A percentile compares a stretch with the other conserved stretches of the same genome.
These are phyloP conservation scores for Aspergillus pseudonomiae DNA, from an alignment of 2,329 filamentous ascomycete species.

Conservation along the genomic window DNA sequence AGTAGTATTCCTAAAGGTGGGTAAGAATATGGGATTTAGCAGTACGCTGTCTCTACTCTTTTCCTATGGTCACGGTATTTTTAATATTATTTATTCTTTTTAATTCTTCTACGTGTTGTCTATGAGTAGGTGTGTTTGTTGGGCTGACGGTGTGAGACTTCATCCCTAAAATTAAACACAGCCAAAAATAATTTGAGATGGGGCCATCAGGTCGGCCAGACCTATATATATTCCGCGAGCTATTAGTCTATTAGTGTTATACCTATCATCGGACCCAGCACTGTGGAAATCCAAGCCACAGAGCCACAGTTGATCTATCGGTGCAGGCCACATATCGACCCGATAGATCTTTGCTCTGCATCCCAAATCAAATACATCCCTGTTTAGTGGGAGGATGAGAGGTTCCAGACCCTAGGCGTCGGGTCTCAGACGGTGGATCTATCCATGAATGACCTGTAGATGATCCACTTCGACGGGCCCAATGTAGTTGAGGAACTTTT, in stretches of 20 bases:
- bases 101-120: not conserved
- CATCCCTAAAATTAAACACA: not conserved
- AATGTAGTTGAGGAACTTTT: not conserved
- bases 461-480: not conserved
- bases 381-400: not conserved
- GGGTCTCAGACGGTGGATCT: not conserved
- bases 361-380: not conserved
- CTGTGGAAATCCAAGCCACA: not conserved
- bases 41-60: no score
- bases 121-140: not conserved
- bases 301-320: slow-evolving; percentile 5
- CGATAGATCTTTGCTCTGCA: not conserved
- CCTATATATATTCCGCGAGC: not conserved
- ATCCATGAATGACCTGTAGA: not conserved
- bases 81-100: not conserved
- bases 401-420: slow-evolving; percentile 1
- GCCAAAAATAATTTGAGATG: not conserved
- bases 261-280: slow-evolving; percentile 1
- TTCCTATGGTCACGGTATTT: not conserved
- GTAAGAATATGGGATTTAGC: not conserved
- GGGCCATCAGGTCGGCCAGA: not conserved
- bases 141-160: not conserved
- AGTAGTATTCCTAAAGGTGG: not conserved
- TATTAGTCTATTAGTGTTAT: not conserved
- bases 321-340: not conserved